phyloP scores from a whole-genome alignment of 2,329 filamentous ascomycete species.

The Sporothrix dimorphospora region DNA sequence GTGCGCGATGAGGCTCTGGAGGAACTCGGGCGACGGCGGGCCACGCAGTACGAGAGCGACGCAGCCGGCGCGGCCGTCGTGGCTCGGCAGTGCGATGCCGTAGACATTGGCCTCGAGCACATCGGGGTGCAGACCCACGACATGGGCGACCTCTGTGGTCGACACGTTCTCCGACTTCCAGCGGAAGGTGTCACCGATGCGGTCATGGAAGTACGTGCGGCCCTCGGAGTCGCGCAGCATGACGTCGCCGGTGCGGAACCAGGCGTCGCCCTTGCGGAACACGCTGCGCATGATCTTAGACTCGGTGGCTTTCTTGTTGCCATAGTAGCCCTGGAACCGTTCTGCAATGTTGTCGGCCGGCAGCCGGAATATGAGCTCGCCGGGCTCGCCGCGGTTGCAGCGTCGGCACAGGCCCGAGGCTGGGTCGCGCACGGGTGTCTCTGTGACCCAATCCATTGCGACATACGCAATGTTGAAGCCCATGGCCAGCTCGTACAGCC shows the following conservation, averaged over 20 bases:
- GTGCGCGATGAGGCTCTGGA: conserved; percentile 66
- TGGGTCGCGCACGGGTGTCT: conserved; percentile 68
- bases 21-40: conserved; percentile 44
- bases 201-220: conserved; percentile 77
- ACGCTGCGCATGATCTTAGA: conserved; percentile 76
- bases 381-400: conserved; percentile 63
- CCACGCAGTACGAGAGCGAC: conserved; percentile 52
- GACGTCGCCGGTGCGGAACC: conserved; percentile 84
- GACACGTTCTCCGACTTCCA: conserved; percentile 87
- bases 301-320: conserved; percentile 69
- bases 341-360: conserved; percentile 63
- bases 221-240: conserved; percentile 72
- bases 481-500: conserved; percentile 60
- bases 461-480: conserved; percentile 60
- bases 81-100: conserved; percentile 75
- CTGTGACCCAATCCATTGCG: conserved; percentile 70
- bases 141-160: conserved; percentile 79
- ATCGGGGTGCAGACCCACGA: conserved; percentile 66
- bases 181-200: conserved; percentile 76
- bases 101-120: conserved; percentile 85
- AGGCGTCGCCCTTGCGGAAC: conserved; percentile 75
- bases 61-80: conserved; percentile 84
- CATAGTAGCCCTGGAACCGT: conserved; percentile 81
- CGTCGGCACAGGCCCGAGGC: conserved; percentile 69
- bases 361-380: conserved; percentile 75